A percentile compares a stretch with the other conserved stretches of the same genome.
These are phyloP conservation scores for Calonectria hawksworthii DNA, from an alignment of 2,329 filamentous ascomycete genomes.

Conservation along the genomic window DNA sequence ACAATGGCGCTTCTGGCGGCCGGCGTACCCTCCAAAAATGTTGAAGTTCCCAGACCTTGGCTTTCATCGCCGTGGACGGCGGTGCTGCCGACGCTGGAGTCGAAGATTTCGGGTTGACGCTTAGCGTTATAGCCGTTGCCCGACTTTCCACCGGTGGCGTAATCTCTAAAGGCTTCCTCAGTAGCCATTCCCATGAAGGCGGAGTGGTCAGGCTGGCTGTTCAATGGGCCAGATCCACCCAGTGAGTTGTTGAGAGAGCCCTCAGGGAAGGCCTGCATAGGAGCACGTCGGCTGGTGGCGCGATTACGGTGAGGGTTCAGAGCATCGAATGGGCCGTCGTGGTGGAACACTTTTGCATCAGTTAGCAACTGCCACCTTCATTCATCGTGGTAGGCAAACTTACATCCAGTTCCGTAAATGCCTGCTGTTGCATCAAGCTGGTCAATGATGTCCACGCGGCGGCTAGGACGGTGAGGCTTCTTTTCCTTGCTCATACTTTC, in stretches of 20 bases:
- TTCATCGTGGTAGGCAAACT: constrained; percentile 54
- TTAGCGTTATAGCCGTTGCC: constrained; percentile 33
- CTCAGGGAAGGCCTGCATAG: constrained; percentile 96
- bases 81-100: constrained; percentile 76
- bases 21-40: constrained; percentile 94
- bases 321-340: constrained; percentile 97
- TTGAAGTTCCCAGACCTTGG: constrained; percentile 90
- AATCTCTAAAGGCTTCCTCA: constrained; percentile 91
- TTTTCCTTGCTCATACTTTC: constrained; percentile 65
- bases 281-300: constrained; percentile 83
- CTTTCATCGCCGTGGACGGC: constrained; percentile 88
- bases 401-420: constrained; percentile 93
- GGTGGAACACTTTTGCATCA: constrained; percentile 85
- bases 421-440: constrained; percentile 96
- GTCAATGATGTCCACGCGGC: constrained; percentile 89
- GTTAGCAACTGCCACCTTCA: constrained; percentile 11
- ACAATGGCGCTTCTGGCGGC: constrained; percentile 85
- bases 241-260: constrained; percentile 93
- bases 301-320: constrained; percentile 95
- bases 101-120: constrained; percentile 69
- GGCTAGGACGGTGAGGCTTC: constrained; percentile 52
- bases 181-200: constrained; percentile 86
- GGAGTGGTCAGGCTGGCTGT: constrained; percentile 84
- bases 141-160: constrained; percentile 59
- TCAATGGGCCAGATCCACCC: constrained; percentile 88